Percentiles rank a stretch among this genome's conserved stretches.
These are phyloP conservation scores for Aaosphaeria arxii DNA, from an alignment of 2,329 filamentous ascomycete species.

Conservation along the genomic window DNA sequence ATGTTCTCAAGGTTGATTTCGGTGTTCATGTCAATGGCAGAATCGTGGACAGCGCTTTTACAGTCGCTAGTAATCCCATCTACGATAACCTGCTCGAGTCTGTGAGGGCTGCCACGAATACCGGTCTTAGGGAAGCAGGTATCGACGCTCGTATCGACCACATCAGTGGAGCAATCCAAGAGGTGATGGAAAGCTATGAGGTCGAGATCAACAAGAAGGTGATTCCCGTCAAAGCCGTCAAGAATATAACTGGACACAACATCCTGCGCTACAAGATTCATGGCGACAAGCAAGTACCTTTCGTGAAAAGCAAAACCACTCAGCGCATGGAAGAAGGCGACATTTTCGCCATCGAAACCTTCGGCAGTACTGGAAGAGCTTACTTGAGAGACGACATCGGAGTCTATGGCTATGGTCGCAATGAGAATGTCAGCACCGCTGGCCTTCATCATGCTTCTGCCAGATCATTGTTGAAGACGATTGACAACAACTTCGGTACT, in stretches of 20 bases:
- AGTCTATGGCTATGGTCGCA: slow-evolving; percentile 63
- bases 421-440: slow-evolving; percentile 65
- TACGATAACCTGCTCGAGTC: slow-evolving; percentile 63
- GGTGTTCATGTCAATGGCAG: slow-evolving; percentile 65
- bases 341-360: slow-evolving; percentile 92
- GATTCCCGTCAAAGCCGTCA: slow-evolving; percentile 76
- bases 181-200: slow-evolving; percentile 86
- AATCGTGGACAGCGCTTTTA: slow-evolving; percentile 68
- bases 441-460: slow-evolving; percentile 74
- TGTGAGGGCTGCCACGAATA: slow-evolving; percentile 64
- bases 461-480: slow-evolving; percentile 77
- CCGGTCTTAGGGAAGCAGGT: slow-evolving; percentile 78
- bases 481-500: slow-evolving; percentile 93
- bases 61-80: slow-evolving; percentile 60
- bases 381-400: slow-evolving; percentile 76
- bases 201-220: slow-evolving; percentile 74
- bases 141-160: slow-evolving; percentile 87
- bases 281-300: slow-evolving; percentile 87
- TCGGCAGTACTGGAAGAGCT: slow-evolving; percentile 87
- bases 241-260: slow-evolving; percentile 86
- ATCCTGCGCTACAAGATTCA: slow-evolving; percentile 89
- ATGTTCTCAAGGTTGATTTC: slow-evolving; percentile 73
- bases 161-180: slow-evolving; percentile 80
- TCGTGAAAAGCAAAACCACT: slow-evolving; percentile 78
- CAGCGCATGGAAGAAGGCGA: slow-evolving; percentile 98